These are phyloP conservation scores for Paramecium tetraurelia DNA, from an alignment of 73 alveolate species.

Conservation along the genomic window DNA sequence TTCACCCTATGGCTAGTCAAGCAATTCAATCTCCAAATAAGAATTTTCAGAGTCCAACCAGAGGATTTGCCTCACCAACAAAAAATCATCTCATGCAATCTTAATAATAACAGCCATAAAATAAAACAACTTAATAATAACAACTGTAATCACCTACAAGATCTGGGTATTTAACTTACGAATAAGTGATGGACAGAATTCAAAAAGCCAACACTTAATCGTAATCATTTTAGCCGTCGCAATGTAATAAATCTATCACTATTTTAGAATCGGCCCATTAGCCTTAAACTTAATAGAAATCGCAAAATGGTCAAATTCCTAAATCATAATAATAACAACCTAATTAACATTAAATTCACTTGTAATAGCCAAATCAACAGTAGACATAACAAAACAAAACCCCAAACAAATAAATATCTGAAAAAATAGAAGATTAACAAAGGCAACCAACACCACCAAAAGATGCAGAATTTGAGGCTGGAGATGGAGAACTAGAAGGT, in stretches of 20 bases:
- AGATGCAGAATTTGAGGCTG: not conserved
- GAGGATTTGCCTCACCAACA: not conserved
- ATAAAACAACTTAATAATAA: not conserved
- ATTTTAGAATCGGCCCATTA: not conserved
- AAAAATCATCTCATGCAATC: not conserved
- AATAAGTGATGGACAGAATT: conserved; percentile 17
- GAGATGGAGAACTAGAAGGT: not conserved
- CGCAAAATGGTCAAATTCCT: not conserved
- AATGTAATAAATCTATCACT: not conserved
- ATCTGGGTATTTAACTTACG: not conserved
- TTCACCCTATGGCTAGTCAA: not conserved
- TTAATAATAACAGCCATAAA: not conserved
- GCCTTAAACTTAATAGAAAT: not conserved
- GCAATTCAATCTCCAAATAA: not conserved
- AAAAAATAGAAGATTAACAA: not conserved
- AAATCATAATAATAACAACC: not conserved
- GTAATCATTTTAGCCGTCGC: not conserved
- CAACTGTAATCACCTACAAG: not conserved
- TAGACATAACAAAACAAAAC: not conserved
- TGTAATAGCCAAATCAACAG: not conserved
- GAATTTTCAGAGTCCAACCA: not conserved
- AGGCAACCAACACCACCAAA: not conserved
- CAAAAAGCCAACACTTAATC: not conserved
- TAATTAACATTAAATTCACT: not conserved
- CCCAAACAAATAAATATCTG: not conserved